Evolutionary conservation across 139 green algal genomes (phyloP), one percentile per base, ranked within the genome.

Genomic region (Chlorella vulgaris): DNA sequence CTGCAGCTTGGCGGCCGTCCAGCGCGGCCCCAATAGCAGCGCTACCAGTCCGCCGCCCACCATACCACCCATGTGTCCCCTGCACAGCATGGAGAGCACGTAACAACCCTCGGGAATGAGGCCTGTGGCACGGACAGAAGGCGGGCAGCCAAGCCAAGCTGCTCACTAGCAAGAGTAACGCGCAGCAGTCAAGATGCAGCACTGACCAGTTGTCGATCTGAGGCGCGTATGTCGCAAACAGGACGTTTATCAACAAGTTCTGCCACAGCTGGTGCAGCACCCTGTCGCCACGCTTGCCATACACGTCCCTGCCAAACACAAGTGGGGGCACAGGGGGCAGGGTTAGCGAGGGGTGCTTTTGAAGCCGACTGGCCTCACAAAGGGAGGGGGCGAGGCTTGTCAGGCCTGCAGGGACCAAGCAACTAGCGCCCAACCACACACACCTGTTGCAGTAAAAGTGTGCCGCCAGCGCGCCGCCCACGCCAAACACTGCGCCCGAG

Each of bases 31-130:
- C 36, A 91, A 69, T 55, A 91, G 69, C 21, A 69, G 84, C 31
- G 80, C 83, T n/a, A 50, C 62, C n/a, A 87, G 40, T 4, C 71
- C 86, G 21, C 89, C 89, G 31, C 85, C 88, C 35, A 83, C 39
- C 40, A 93, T 36, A 18, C 89, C 89, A 15, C 89, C 88, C 53
- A 84, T 39, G 74, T 93, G 89, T 2, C 76, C 88, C 85, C 83
- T 88, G 68, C 68, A 69, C 33, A 47, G 24, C n/a, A 3, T 24
- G 36, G n/a, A 26, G 13, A 58, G 22, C 40, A 61, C 39, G 4
- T 39, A 75, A 39, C 26, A 15, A 28, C 26, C 61, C 24, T 24
- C 53, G 3, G 53, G 22, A 62, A 7, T 2, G 24, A 26, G 24
- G 55, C 18, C 24, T 5, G n/a, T n/a, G n/a, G n/a, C n/a, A n/a